Conservation (phyloP, 2,329 filamentous ascomycete species). For the Trichoderma sp. region DNA sequence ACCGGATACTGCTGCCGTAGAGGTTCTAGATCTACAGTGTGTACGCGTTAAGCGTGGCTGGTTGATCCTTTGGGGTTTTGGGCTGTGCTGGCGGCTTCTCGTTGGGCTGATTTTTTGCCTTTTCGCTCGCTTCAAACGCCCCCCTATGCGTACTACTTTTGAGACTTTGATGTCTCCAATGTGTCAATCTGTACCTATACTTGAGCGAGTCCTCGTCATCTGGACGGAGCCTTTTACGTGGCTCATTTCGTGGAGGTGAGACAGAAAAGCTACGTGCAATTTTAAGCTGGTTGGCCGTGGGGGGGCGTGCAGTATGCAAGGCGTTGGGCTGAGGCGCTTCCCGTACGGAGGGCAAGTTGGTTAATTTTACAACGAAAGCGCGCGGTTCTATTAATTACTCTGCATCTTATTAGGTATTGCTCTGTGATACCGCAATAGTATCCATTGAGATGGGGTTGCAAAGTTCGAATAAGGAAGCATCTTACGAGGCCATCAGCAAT, state of each 20-base stretch:
- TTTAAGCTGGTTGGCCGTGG: background rate
- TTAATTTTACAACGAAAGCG: background rate
- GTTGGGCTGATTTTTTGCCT: slow-evolving; percentile 17
- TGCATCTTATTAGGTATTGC: background rate
- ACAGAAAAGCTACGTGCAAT: background rate
- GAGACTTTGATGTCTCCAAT: background rate
- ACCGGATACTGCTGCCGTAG: background rate
- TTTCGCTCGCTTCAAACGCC: background rate
- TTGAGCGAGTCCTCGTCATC: slow-evolving; percentile 2
- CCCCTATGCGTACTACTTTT: background rate
- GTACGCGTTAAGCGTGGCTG: slow-evolving; percentile 12
- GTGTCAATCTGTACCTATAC: background rate
- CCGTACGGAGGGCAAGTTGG: background rate
- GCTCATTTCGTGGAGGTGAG: slow-evolving; percentile 21
- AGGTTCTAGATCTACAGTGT: background rate
- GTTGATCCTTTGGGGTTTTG: slow-evolving; percentile 7
- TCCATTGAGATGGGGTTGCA: background rate
- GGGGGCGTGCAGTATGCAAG: background rate
- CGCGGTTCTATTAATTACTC: background rate
- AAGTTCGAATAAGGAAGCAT: background rate
- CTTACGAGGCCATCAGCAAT: slow-evolving; percentile 4
- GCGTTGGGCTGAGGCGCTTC: background rate
- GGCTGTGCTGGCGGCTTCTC: slow-evolving; percentile 8
- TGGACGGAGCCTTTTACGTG: background rate
- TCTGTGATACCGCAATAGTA: background rate